Conservation (phyloP, 139 green algal genomes). For the Edaphochlamys debaryana region DNA sequence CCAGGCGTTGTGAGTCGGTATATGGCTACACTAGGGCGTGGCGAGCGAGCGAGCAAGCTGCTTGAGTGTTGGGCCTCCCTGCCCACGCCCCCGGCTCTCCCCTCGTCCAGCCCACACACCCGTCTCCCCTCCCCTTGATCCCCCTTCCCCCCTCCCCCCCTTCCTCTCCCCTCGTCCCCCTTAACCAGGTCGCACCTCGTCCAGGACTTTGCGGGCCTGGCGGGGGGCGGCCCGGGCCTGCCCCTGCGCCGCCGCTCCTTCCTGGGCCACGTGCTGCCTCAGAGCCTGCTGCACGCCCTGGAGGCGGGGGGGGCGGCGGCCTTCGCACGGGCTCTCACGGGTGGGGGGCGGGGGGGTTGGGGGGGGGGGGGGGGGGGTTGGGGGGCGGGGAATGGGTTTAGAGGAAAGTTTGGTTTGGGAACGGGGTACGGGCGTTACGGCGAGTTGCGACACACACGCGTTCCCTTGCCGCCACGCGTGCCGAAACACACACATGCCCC, state of each 20-base stretch:
- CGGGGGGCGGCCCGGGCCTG: conserved; percentile 5
- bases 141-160: neutral
- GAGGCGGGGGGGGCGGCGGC: conserved; percentile 68
- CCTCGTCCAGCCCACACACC: too few species aligned
- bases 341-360: neutral
- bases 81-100: too few species aligned
- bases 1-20: too few species aligned
- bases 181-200: conserved; percentile 3
- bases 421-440: too few species aligned
- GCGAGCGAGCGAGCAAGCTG: too few species aligned
- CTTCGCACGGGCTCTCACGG: conserved; percentile 81
- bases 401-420: too few species aligned
- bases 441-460: too few species aligned
- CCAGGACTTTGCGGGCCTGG: conserved; percentile 27
- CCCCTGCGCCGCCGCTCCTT: conserved; percentile 77
- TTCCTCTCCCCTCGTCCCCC: neutral
- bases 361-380: neutral
- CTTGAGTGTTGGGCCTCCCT: too few species aligned
- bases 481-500: neutral
- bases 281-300: conserved; percentile 92
- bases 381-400: too few species aligned
- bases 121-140: too few species aligned
- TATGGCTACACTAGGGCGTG: too few species aligned
- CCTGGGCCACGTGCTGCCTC: conserved; percentile 88
- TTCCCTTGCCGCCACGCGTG: too few species aligned